A percentile compares a stretch with the other conserved stretches of the same genome.
Conservation (phyloP, 1,284 basidiomycete species). For the Microbotryum lychnidis-dioicae region DNA sequence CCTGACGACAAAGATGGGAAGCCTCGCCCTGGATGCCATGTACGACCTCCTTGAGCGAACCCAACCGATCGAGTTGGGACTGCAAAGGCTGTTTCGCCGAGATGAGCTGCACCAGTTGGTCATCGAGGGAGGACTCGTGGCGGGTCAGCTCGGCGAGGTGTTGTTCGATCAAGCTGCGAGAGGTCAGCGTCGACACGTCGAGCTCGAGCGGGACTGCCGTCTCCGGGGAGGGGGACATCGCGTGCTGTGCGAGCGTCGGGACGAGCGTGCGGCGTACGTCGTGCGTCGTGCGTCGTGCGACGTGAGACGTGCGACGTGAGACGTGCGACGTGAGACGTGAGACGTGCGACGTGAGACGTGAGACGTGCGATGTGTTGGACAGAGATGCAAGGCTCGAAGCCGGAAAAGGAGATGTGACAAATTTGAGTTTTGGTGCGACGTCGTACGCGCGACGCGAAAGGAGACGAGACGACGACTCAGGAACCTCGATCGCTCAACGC, state of each 20-base stretch:
- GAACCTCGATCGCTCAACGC: no score
- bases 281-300: no score
- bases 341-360: no score
- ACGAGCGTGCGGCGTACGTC: no score
- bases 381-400: no score
- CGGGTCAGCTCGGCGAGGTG: slow-evolving; percentile 9
- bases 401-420: no score
- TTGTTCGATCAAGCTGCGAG: slow-evolving; percentile 13
- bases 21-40: slow-evolving; percentile 31
- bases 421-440: no score
- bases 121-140: slow-evolving; percentile 30
- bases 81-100: slow-evolving; percentile 15
- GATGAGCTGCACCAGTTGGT: slow-evolving; percentile 23
- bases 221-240: not conserved
- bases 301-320: no score
- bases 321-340: no score
- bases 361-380: no score
- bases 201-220: not conserved
- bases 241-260: not conserved
- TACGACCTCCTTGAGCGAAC: slow-evolving; percentile 29
- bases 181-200: slow-evolving; percentile 13
- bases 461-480: no score
- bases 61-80: slow-evolving; percentile 28
- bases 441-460: no score
- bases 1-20: slow-evolving; percentile 22